Conservation (phyloP, 768 basidiomycete species). For the Mrakia gelida region DNA sequence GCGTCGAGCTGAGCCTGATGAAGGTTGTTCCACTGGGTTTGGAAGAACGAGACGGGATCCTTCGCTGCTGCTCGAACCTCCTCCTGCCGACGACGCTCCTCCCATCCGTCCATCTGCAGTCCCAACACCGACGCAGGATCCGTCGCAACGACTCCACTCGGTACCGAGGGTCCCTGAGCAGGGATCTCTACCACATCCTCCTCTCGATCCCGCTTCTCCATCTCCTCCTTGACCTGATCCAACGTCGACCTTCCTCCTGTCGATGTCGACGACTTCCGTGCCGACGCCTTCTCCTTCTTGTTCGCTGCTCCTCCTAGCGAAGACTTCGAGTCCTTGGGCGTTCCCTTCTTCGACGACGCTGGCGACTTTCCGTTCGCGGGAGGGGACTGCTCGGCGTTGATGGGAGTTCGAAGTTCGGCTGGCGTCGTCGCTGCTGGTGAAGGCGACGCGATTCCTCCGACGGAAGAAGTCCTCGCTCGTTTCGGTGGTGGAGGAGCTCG, state of each 20-base stretch:
- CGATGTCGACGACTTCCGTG: conserved; percentile 18
- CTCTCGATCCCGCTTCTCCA: neutral
- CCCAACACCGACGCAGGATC: conserved; percentile 23
- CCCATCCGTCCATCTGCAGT: conserved; percentile 22
- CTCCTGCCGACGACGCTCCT: conserved; percentile 9
- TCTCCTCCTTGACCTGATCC: conserved; percentile 21
- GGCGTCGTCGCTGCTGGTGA: conserved; percentile 26
- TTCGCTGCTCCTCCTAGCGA: neutral
- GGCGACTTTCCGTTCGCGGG: conserved; percentile 21
- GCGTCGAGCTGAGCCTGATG: conserved; percentile 18
- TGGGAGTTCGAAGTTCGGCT: conserved; percentile 20
- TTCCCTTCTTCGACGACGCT: conserved; percentile 10
- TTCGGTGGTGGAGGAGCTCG: conserved; percentile 29
- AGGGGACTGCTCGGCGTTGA: conserved; percentile 7
- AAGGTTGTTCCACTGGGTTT: conserved; percentile 21
- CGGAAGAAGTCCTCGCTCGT: conserved; percentile 25
- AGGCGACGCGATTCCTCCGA: conserved; percentile 16
- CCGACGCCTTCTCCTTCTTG: conserved; percentile 3
- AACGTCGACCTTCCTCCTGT: conserved; percentile 2
- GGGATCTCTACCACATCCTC: neutral
- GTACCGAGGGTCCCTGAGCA: neutral
- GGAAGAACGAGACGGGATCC: conserved; percentile 30
- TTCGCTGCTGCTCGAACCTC: conserved; percentile 9
- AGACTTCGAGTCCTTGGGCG: conserved; percentile 1
- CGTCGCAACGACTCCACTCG: neutral